Evolutionary conservation across 495 filamentous ascomycete species (phyloP).

Genomic region (Tuber calosporum): DNA sequence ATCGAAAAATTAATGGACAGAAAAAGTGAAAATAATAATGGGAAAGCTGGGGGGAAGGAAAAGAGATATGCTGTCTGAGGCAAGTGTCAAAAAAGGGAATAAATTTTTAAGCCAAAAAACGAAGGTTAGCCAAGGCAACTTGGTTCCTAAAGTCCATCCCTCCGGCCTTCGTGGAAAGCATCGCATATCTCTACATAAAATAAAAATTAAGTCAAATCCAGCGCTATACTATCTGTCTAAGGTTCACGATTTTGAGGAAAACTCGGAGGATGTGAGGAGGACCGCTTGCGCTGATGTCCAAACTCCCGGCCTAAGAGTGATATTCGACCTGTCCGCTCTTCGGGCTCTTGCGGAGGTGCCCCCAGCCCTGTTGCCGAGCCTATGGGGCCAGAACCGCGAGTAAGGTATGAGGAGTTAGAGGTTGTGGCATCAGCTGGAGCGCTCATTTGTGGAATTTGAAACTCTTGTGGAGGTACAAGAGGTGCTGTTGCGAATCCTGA

Average conservation of each 20-base stretch:
- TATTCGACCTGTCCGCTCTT: constrained; percentile 33
- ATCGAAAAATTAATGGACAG: constrained; percentile 21
- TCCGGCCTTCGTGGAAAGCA: constrained; percentile 13
- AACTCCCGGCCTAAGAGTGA: constrained; percentile 31
- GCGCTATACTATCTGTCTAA: constrained; percentile 31
- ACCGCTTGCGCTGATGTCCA: constrained; percentile 41
- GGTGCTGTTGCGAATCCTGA: constrained; percentile 40
- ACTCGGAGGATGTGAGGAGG: constrained; percentile 41
- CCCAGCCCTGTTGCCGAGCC: constrained; percentile 29
- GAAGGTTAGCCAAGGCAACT: constrained; percentile 25
- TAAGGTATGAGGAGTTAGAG: constrained; percentile 39
- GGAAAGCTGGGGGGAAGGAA: constrained; percentile 13
- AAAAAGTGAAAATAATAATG: constrained; percentile 10
- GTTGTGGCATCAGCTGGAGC: constrained; percentile 39
- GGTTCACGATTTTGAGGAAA: constrained; percentile 40
- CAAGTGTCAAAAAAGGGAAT: constrained; percentile 12
- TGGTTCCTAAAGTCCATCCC: constrained; percentile 13
- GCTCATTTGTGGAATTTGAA: constrained; percentile 42
- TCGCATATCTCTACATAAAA: constrained; percentile 21
- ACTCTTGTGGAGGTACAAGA: constrained; percentile 41
- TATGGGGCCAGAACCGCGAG: constrained; percentile 30
- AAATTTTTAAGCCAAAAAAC: constrained; percentile 23
- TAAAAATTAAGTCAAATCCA: constrained; percentile 30
- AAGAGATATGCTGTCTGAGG: not conserved
- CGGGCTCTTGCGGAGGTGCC: constrained; percentile 27